These are phyloP conservation scores for Populus trichocarpa DNA, from an alignment of 441 rosid genomes.

Conservation along the genomic window DNA sequence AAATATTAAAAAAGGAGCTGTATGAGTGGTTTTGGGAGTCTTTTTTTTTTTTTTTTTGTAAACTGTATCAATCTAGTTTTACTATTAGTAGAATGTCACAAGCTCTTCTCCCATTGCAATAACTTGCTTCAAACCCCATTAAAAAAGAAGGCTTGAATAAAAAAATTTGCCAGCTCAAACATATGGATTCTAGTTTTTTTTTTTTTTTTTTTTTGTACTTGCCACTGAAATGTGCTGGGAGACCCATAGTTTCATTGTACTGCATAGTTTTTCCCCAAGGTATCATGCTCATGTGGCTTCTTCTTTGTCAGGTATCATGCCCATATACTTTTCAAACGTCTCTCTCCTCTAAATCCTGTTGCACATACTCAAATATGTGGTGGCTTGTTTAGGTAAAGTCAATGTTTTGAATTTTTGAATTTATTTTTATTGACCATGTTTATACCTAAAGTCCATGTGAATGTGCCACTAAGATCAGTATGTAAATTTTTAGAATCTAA, in stretches of 20 bases:
- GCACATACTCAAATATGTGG: constrained; percentile 82
- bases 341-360: constrained; percentile 88
- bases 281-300: constrained; percentile 5
- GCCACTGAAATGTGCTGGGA: background rate
- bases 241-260: background rate
- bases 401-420: constrained; percentile 9
- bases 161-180: background rate
- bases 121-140: background rate
- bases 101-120: background rate
- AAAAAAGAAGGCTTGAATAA: background rate
- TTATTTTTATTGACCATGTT: background rate
- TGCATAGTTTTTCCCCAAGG: background rate
- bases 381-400: constrained; percentile 73
- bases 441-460: background rate
- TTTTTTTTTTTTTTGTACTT: background rate
- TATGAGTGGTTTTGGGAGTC: background rate
- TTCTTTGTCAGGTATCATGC: constrained; percentile 81
- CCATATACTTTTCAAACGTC: constrained; percentile 71
- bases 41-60: background rate
- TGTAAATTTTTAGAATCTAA: background rate
- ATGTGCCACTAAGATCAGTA: background rate
- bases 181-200: background rate
- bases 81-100: background rate
- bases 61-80: background rate
- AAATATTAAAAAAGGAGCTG: background rate